Percentiles rank a stretch among this genome's conserved stretches.
phyloP scores from a whole-genome alignment of 2,329 filamentous ascomycete species.

The Penicillium hesseltinei region DNA sequence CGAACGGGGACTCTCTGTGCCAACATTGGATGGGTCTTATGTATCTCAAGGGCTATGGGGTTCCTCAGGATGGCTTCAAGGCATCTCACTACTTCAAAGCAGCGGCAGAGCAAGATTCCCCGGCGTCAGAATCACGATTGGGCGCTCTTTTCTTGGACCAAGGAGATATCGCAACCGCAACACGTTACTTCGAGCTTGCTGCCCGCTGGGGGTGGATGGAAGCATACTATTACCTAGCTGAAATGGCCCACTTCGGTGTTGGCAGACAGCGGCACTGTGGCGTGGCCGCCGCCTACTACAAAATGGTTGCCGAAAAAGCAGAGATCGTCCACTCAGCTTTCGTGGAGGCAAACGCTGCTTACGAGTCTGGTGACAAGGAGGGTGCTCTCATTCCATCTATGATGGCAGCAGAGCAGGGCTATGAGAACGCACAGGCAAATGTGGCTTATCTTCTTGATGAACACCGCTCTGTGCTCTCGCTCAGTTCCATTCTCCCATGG shows the following conservation, averaged over 20 bases:
- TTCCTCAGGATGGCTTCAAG: slow-evolving; percentile 65
- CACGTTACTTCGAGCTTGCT: slow-evolving; percentile 83
- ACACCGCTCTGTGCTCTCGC: slow-evolving; percentile 59
- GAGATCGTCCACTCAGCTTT: slow-evolving; percentile 75
- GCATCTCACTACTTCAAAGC: slow-evolving; percentile 75
- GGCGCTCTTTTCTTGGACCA: slow-evolving; percentile 85
- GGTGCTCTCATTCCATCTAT: slow-evolving; percentile 77
- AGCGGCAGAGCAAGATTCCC: slow-evolving; percentile 77
- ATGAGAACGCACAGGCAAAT: slow-evolving; percentile 85
- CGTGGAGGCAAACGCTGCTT: slow-evolving; percentile 78
- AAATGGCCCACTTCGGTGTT: slow-evolving; percentile 77
- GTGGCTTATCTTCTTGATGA: slow-evolving; percentile 84
- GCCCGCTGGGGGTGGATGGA: slow-evolving; percentile 80
- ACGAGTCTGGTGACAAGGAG: slow-evolving; percentile 74
- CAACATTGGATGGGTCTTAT: slow-evolving; percentile 83
- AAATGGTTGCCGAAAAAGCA: slow-evolving; percentile 70
- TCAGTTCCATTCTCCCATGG: slow-evolving; percentile 55
- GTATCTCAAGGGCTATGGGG: slow-evolving; percentile 74
- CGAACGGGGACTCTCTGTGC: slow-evolving; percentile 74
- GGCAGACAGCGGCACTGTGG: slow-evolving; percentile 76
- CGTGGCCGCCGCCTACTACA: slow-evolving; percentile 78
- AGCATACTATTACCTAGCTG: slow-evolving; percentile 87
- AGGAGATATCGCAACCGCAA: slow-evolving; percentile 75
- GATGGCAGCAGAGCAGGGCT: slow-evolving; percentile 88
- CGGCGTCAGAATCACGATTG: slow-evolving; percentile 76